Percentiles rank a stretch among this genome's conserved stretches.
These are phyloP conservation scores for Apiotrichum gamsii DNA, from an alignment of 1,284 basidiomycete species.

Conservation along the genomic window DNA sequence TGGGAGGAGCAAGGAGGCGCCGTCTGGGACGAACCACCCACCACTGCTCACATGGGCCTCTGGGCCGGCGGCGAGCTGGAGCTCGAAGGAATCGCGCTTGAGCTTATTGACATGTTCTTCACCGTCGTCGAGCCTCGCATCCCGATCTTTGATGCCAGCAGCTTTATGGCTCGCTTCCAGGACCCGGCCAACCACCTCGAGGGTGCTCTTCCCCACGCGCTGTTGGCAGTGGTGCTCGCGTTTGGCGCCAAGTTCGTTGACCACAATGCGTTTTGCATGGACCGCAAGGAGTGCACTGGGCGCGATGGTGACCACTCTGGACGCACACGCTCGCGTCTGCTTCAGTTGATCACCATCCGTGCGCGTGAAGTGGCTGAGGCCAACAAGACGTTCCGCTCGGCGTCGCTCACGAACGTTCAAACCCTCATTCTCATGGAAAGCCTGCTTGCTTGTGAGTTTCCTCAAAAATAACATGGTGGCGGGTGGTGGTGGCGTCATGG, in stretches of 20 bases:
- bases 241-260: conserved; percentile 91
- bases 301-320: conserved; percentile 17
- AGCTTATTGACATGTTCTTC: conserved; percentile 69
- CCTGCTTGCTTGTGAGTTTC: conserved; percentile 36
- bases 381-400: conserved; percentile 71
- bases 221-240: conserved; percentile 80
- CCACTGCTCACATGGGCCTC: conserved; percentile 24
- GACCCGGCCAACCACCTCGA: conserved; percentile 34
- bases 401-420: conserved; percentile 67
- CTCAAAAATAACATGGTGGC: too few relatives aligned
- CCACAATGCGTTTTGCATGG: conserved; percentile 68
- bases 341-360: conserved; percentile 68
- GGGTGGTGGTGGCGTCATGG: too few relatives aligned
- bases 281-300: conserved; percentile 55
- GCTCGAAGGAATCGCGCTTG: conserved; percentile 63
- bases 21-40: conserved; percentile 36
- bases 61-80: conserved; percentile 23
- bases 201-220: conserved; percentile 58
- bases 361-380: conserved; percentile 76
- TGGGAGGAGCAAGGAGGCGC: conserved; percentile 36
- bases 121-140: conserved; percentile 75
- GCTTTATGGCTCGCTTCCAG: conserved; percentile 57
- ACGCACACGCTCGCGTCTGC: conserved; percentile 58
- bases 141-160: conserved; percentile 68
- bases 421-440: conserved; percentile 35